A percentile compares a stretch with the other conserved stretches of the same genome.
Conservation (phyloP, 179 eudicot genomes). For the Silene vulgaris region DNA sequence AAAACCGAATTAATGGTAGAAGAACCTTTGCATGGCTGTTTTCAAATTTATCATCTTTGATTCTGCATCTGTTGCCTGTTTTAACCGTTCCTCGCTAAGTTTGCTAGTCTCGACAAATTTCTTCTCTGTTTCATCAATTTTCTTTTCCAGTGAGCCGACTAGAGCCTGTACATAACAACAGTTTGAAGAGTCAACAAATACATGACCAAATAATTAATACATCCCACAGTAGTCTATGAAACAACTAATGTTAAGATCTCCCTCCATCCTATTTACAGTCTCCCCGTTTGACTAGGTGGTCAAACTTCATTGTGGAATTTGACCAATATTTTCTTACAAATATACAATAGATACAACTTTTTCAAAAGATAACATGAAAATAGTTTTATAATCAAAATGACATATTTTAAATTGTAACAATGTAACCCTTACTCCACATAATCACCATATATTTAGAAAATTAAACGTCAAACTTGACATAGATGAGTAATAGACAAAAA, state of each 20-base stretch:
- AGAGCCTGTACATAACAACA: conserved; percentile 44
- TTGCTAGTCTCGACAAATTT: conserved; percentile 81
- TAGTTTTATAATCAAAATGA: no score
- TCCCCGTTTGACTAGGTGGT: no score
- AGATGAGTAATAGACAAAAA: background rate
- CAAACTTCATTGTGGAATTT: no score
- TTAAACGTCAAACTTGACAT: no score
- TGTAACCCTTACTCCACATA: no score
- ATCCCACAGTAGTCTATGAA: background rate
- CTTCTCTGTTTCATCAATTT: conserved; percentile 80
- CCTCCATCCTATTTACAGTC: no score
- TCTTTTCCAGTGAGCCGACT: conserved; percentile 72
- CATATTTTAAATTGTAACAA: no score
- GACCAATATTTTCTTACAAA: background rate
- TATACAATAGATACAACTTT: background rate
- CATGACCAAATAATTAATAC: background rate
- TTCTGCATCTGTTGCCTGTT: conserved; percentile 87
- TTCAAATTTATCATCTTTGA: conserved; percentile 70
- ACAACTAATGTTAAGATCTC: background rate
- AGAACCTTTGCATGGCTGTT: conserved; percentile 75
- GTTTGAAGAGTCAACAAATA: background rate
- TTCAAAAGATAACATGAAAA: no score
- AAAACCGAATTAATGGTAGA: conserved; percentile 10
- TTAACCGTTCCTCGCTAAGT: conserved; percentile 81
- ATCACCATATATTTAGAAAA: no score